phyloP scores from a whole-genome alignment of 1,284 basidiomycete species.

The Cutaneotrichosporon sp. region DNA sequence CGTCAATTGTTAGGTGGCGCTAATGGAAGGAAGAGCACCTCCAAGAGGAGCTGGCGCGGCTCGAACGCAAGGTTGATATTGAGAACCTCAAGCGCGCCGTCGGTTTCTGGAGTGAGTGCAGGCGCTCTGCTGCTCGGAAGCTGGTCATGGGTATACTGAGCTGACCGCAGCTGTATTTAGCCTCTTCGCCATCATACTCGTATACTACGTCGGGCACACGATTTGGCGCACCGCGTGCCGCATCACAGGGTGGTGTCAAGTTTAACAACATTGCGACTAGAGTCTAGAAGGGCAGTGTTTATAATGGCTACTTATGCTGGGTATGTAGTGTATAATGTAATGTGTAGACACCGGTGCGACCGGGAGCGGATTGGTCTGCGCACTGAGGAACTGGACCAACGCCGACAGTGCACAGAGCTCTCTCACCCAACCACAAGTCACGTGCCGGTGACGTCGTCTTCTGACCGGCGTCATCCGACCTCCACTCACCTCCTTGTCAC shows the following conservation, averaged over 20 bases:
- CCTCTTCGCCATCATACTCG: background rate
- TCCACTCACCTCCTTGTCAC: background rate
- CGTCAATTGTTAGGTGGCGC: conserved; percentile 14
- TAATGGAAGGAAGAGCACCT: conserved; percentile 29
- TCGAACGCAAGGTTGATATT: conserved; percentile 22
- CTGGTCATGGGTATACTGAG: background rate
- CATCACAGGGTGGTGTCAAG: background rate
- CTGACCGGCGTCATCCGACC: background rate
- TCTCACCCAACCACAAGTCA: too few relatives aligned
- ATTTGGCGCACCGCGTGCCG: background rate
- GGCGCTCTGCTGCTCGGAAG: background rate
- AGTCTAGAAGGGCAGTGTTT: background rate
- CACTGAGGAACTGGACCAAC: conserved; percentile 27
- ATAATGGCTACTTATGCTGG: background rate
- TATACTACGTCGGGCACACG: background rate
- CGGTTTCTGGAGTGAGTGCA: conserved; percentile 10
- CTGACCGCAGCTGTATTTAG: background rate
- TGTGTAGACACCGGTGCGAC: conserved; percentile 13
- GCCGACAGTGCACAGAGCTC: too few relatives aligned
- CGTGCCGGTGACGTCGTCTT: background rate
- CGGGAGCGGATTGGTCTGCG: background rate
- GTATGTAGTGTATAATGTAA: conserved; percentile 19
- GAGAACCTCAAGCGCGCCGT: conserved; percentile 18
- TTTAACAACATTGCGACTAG: conserved; percentile 1
- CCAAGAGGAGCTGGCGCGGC: conserved; percentile 29